Conservation (phyloP, 2,329 filamentous ascomycete genomes). For the Colletotrichum sp. region DNA sequence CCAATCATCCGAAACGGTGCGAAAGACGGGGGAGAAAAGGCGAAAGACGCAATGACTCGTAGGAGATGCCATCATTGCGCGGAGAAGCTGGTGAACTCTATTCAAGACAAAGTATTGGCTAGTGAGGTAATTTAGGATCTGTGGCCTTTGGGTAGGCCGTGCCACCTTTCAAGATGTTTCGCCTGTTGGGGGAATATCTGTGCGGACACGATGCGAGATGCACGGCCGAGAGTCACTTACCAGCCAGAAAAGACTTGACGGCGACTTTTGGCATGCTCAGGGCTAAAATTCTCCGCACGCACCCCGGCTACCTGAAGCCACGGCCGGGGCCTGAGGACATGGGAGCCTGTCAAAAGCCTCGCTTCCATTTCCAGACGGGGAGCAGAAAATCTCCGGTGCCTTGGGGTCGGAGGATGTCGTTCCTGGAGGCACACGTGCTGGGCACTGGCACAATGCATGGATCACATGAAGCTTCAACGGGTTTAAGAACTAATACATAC, state of each 20-base stretch:
- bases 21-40: background rate
- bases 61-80: background rate
- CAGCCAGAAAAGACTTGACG: background rate
- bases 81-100: background rate
- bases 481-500: background rate
- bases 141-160: background rate
- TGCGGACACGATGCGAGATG: background rate
- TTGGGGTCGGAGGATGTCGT: background rate
- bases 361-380: background rate
- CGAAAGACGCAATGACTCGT: background rate
- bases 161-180: background rate
- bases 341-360: background rate
- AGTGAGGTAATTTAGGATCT: background rate
- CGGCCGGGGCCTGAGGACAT: background rate
- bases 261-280: background rate
- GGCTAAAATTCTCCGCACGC: background rate
- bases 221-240: background rate
- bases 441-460: background rate
- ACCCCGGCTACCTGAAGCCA: background rate
- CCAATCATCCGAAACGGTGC: background rate
- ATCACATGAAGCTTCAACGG: background rate
- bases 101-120: background rate
- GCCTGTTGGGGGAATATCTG: background rate
- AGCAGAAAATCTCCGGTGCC: background rate
- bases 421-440: background rate